Evolutionary conservation across 768 basidiomycete genomes (phyloP).

Genomic region (button mushroom (Agaricus bisporus)): DNA sequence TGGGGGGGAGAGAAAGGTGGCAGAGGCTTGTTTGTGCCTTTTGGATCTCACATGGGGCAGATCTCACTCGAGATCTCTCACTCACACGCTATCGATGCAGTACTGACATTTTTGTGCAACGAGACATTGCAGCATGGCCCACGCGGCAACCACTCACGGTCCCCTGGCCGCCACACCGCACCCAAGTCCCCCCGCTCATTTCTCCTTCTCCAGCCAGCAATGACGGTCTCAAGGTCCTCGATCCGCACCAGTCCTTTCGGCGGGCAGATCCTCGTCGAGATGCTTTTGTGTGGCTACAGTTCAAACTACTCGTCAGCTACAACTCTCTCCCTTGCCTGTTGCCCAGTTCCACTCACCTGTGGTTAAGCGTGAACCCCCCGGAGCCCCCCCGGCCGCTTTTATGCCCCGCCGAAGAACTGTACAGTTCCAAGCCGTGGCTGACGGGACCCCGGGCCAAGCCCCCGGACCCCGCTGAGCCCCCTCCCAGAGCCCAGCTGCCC

Average conservation of each 20-base stretch:
- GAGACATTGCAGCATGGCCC: slow-evolving; percentile 84
- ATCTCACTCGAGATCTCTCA: slow-evolving; percentile 5
- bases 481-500: neutral
- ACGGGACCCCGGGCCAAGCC: slow-evolving; percentile 34
- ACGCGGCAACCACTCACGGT: slow-evolving; percentile 62
- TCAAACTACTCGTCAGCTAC: neutral
- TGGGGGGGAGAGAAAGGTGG: slow-evolving; percentile 13
- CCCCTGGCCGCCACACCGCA: slow-evolving; percentile 59
- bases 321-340: neutral
- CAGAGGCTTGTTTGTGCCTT: slow-evolving; percentile 14
- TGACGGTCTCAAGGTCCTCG: slow-evolving; percentile 90
- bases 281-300: slow-evolving; percentile 72
- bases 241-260: slow-evolving; percentile 66
- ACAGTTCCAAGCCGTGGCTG: slow-evolving; percentile 42
- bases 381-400: neutral
- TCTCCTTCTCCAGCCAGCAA: slow-evolving; percentile 66
- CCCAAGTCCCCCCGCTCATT: slow-evolving; percentile 76
- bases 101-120: slow-evolving; percentile 55
- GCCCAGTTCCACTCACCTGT: slow-evolving; percentile 45
- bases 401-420: slow-evolving; percentile 31
- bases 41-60: slow-evolving; percentile 6
- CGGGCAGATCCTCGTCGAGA: slow-evolving; percentile 81
- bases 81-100: slow-evolving; percentile 6
- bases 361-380: slow-evolving; percentile 46
- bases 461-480: neutral